Evolutionary conservation across 371 early-diverging fungal genomes (phyloP).

Genomic region (Mortierella sp.): DNA sequence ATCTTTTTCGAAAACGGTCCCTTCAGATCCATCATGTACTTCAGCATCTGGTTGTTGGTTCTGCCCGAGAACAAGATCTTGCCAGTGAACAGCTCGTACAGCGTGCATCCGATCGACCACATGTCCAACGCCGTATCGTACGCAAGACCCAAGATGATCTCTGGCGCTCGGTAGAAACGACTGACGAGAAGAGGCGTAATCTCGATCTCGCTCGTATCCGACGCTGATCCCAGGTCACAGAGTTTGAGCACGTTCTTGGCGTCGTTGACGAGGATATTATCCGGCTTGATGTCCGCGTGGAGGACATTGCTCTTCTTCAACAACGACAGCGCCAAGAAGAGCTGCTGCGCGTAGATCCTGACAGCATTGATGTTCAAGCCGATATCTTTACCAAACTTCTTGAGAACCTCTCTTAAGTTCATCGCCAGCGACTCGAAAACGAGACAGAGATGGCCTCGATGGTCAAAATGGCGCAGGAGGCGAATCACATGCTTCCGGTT

Average conservation of each 20-base stretch:
- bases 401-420: slow-evolving; percentile 93
- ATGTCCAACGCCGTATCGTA: slow-evolving; percentile 94
- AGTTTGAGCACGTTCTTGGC: slow-evolving; percentile 85
- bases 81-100: slow-evolving; percentile 97
- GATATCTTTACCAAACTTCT: slow-evolving; percentile 92
- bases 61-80: slow-evolving; percentile 94
- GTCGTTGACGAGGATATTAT: slow-evolving; percentile 93
- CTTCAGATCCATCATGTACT: slow-evolving; percentile 92
- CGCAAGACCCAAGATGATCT: slow-evolving; percentile 94
- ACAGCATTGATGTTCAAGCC: slow-evolving; percentile 95
- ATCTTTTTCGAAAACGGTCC: slow-evolving; percentile 89
- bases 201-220: slow-evolving; percentile 86
- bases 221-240: slow-evolving; percentile 95
- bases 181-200: slow-evolving; percentile 97
- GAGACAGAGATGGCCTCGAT: slow-evolving; percentile 91
- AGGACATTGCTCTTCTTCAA: slow-evolving; percentile 85
- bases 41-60: slow-evolving; percentile 96
- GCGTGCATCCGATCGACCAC: slow-evolving; percentile 98
- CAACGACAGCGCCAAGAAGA: slow-evolving; percentile 87
- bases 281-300: slow-evolving; percentile 99
- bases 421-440: slow-evolving; percentile 95
- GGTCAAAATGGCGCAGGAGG: slow-evolving; percentile 86
- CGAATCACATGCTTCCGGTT: slow-evolving; percentile 91
- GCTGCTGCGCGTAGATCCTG: slow-evolving; percentile 90
- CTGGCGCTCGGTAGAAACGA: slow-evolving; percentile 99